Conservation (phyloP, 2,329 filamentous ascomycete genomes). For the Sporothrix euskadiensis region DNA sequence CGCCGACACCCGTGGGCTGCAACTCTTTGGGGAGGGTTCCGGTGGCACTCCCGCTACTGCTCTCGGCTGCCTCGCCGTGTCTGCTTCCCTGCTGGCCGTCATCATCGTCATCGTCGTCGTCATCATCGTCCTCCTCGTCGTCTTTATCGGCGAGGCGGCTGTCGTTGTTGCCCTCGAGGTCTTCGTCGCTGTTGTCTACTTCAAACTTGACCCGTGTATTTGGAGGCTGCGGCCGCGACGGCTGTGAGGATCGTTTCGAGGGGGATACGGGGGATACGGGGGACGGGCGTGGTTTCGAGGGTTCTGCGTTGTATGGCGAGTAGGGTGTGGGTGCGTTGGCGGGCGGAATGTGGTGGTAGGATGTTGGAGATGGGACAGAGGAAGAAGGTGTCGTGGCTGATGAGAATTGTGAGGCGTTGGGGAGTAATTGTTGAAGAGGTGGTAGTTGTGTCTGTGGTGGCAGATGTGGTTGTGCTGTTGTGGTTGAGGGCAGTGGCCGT, state of each 20-base stretch:
- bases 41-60: neutral
- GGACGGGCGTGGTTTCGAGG: neutral
- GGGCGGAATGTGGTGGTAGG: neutral
- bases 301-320: neutral
- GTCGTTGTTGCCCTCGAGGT: neutral
- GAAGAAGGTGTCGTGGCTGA: neutral
- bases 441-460: neutral
- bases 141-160: neutral
- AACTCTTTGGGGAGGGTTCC: neutral
- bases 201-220: neutral
- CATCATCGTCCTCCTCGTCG: neutral
- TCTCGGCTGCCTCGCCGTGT: neutral
- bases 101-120: constrained; percentile 11
- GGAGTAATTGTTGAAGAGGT: neutral
- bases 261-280: neutral
- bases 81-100: neutral
- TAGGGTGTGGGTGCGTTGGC: neutral
- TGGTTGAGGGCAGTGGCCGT: neutral
- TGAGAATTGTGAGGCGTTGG: neutral
- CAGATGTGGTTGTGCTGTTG: neutral
- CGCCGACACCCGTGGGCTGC: constrained; percentile 25
- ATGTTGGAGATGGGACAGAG: neutral
- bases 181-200: constrained; percentile 10
- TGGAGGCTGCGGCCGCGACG: neutral
- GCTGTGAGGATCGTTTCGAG: neutral